Base-by-base conservation (phyloP, 2,329 filamentous ascomycete species). In the Metarhizium humberi region DNA sequence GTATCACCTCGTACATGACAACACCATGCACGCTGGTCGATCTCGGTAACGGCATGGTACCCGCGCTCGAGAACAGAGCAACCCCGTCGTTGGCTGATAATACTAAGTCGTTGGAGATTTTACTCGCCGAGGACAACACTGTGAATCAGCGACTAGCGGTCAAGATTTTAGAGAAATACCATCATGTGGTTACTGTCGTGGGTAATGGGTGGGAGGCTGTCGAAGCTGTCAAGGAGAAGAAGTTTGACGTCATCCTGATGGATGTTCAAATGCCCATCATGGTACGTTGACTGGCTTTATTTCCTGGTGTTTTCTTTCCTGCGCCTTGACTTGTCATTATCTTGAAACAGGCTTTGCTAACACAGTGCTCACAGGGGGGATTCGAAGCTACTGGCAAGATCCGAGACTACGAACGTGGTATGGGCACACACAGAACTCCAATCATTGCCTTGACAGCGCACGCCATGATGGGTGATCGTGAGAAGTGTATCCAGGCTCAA, bases 241-340 rank as follows among this genome's bases (percentile, higher is more conserved):
- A 90, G 68, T 99, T 95, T 69, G 94, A 99, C 70, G 90, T 96
- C 58, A 94, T 99, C 60, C 80, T 99, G 51, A 99, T 99, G 94
- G 94, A 99, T 68, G 94, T 99, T 18, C 94, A 97, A 70, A 99
- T 99, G 94, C 94, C 94, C n/a, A 88, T 97, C 65, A 97, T 97
- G 92, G 86, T 88, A 74, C 32, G 40, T 52, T 38, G 20, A 38
- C n/a, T n/a, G 38, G 2, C 32, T 34, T 11, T 34, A 3, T 40
- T 40, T 16, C 14, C 38, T 14, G 10, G 13, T 16, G 2, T 16
- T 13, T 11, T 11, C 5, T 40, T 16, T 40, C 38, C 38, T 6
- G 8, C 13, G 8, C 13, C 32, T 34, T 14, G 7, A 11, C 11
- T 40, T 40, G 38, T 40, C 38, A 40, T 36, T 36, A 10, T 40